Evolutionary conservation across 2,329 filamentous ascomycete genomes (phyloP), one percentile per base, ranked within the genome.

Genomic region (Calonectria pauciramosa): DNA sequence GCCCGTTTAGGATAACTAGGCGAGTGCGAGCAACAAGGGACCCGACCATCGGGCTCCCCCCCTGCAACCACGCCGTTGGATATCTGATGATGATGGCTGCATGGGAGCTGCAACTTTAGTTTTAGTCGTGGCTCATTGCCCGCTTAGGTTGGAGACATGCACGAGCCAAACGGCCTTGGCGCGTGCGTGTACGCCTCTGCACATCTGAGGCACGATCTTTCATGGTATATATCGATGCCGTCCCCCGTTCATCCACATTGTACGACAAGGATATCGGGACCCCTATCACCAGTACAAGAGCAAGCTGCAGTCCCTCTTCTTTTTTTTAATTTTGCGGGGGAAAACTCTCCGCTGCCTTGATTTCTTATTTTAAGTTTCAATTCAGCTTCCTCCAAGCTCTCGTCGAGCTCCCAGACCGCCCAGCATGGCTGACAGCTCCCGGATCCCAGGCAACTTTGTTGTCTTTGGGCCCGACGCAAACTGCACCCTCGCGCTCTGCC

Each of bases 401-500:
- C 28, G 11, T 16, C 13, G 18, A 47, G 41, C 44, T n/a, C 38
- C 49, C 28, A 64, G 13, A 36, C 28, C 67, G 30, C 14, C 64
- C 68, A 67, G 13, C 73, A 82, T 78, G 75, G 69, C 79, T 13
- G 54, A 28, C 49, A 52, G n/a, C 68, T 44, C 52, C 52, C 11
- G 30, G 4, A 63, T 38, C 0, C 75, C 75, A 13, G 41, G 67
- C 52, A 56, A 75, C 67, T 68, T 81, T 51, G 38, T 83, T 70
- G 41, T 76, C 72, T 90, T 89, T 71, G 89, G 89, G 56, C 86
- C 88, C 26, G 76, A 85, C 2, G 83, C 86, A 72, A 90, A 88
- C 80, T 90, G 89, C 80, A 90, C 88, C 0, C 85, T 90, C 38
- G 86, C 84, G 0, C 74, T 88, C 26, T 90, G 89, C 75, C 84